Conservation (phyloP, 108 stramenopile genomes). For the Fragilaria radians region DNA sequence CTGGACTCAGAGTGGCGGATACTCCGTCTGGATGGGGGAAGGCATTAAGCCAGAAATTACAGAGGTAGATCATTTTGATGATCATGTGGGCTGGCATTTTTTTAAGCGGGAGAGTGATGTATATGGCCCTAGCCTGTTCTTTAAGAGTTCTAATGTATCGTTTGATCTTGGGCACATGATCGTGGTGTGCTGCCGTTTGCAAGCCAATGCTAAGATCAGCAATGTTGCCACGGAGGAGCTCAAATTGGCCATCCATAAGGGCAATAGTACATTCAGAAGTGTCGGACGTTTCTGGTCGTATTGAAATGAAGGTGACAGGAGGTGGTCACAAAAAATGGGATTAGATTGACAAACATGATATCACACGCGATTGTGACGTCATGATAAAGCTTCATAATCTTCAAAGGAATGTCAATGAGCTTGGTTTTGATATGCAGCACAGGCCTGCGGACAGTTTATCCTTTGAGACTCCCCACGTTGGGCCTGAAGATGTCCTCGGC, state of each 20-base stretch:
- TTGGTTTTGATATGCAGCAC: not conserved
- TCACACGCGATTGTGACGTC: conserved; percentile 22
- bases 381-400: conserved; percentile 9
- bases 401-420: conserved; percentile 17
- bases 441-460: conserved; percentile 6
- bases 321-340: conserved; percentile 28
- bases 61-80: conserved; percentile 11
- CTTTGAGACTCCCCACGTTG: conserved; percentile 9
- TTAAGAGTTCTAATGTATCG: too few species aligned
- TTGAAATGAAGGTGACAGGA: conserved; percentile 21
- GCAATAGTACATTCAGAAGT: too few species aligned
- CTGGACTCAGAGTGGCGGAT: conserved; percentile 15
- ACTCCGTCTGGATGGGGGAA: conserved; percentile 13
- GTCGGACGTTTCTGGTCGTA: conserved; percentile 10
- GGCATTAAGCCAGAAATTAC: too few species aligned
- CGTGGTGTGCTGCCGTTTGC: conserved; percentile 12
- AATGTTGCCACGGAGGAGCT: conserved; percentile 12
- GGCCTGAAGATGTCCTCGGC: conserved; percentile 25
- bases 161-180: conserved; percentile 45
- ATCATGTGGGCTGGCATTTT: conserved; percentile 17
- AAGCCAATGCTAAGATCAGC: conserved; percentile 6
- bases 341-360: conserved; percentile 24
- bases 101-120: conserved; percentile 26
- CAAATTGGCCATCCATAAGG: conserved; percentile 32
- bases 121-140: conserved; percentile 18